Evolutionary conservation across 176 grass and related monocot genomes (phyloP).

Genomic region (Panicum miliaceum): DNA sequence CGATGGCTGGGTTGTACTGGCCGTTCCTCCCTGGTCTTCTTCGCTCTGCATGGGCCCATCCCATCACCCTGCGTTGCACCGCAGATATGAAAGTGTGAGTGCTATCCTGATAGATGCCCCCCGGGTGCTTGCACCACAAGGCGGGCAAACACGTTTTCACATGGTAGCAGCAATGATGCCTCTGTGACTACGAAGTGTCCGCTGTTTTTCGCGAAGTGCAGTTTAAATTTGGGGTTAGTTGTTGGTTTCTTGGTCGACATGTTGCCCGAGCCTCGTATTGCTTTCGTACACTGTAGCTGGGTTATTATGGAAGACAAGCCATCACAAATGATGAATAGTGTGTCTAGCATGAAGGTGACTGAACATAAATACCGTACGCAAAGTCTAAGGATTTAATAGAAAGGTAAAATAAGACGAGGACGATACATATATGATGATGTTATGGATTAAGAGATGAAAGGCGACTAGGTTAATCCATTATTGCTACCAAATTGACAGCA

Average conservation of each 20-base stretch:
- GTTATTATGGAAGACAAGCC: background rate
- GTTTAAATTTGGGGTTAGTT: background rate
- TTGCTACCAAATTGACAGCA: background rate
- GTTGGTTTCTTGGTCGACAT: background rate
- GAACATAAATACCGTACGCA: background rate
- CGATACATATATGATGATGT: background rate
- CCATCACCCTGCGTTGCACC: constrained; percentile 24
- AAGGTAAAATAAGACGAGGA: background rate
- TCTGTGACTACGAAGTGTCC: background rate
- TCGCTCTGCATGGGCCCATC: constrained; percentile 31
- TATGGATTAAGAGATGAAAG: background rate
- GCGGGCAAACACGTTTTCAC: background rate
- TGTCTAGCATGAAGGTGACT: background rate
- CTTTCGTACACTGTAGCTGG: background rate
- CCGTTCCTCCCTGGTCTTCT: background rate
- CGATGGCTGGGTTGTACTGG: background rate
- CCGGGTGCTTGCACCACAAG: constrained; percentile 16
- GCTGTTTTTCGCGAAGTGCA: too few species aligned
- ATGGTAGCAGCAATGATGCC: background rate
- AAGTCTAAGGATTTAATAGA: background rate
- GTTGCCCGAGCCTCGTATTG: too few species aligned
- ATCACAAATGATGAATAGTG: background rate
- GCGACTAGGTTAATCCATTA: background rate
- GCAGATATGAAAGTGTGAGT: constrained; percentile 14
- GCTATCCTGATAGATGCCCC: constrained; percentile 11